phyloP scores from a whole-genome alignment of 208 protist genomes.

The Wallacemonas sp. region DNA sequence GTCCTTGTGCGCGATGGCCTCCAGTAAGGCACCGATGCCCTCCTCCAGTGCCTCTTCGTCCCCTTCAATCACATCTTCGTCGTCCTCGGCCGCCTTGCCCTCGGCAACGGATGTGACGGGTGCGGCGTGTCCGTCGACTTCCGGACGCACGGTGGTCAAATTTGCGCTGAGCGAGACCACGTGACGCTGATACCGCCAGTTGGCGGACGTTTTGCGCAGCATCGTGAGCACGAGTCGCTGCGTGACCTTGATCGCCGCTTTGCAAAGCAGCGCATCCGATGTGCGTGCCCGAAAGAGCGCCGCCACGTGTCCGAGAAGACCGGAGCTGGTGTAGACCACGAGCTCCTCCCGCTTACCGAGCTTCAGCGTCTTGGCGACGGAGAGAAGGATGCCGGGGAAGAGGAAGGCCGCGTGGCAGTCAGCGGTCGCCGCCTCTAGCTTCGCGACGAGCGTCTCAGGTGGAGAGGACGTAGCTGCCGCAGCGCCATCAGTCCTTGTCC shows the following conservation, averaged over 20 bases:
- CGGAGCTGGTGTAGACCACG: conserved; percentile 39
- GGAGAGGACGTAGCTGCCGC: background rate
- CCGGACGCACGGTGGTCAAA: conserved; percentile 28
- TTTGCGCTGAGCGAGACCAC: conserved; percentile 72
- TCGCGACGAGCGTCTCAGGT: conserved; percentile 19
- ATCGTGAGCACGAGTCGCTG: conserved; percentile 91
- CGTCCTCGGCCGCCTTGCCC: conserved; percentile 10
- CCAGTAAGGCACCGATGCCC: conserved; percentile 67
- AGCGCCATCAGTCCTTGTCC: too few relatives aligned
- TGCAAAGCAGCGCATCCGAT: conserved; percentile 74
- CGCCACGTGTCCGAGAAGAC: conserved; percentile 46
- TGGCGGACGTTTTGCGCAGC: conserved; percentile 74
- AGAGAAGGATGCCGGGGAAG: conserved; percentile 80
- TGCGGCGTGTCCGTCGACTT: too few relatives aligned
- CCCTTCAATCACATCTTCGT: conserved; percentile 46
- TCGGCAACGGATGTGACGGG: background rate
- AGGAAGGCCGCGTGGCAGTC: conserved; percentile 17
- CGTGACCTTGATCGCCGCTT: conserved; percentile 87
- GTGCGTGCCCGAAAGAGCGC: conserved; percentile 26
- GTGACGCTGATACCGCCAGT: conserved; percentile 92
- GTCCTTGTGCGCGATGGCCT: conserved; percentile 83
- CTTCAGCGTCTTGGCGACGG: conserved; percentile 92
- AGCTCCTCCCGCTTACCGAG: conserved; percentile 89
- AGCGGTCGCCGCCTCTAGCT: conserved; percentile 1
- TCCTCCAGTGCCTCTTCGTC: conserved; percentile 77